phyloP scores from a whole-genome alignment of 2,329 filamentous ascomycete species.

The Whalleya microplaca region DNA sequence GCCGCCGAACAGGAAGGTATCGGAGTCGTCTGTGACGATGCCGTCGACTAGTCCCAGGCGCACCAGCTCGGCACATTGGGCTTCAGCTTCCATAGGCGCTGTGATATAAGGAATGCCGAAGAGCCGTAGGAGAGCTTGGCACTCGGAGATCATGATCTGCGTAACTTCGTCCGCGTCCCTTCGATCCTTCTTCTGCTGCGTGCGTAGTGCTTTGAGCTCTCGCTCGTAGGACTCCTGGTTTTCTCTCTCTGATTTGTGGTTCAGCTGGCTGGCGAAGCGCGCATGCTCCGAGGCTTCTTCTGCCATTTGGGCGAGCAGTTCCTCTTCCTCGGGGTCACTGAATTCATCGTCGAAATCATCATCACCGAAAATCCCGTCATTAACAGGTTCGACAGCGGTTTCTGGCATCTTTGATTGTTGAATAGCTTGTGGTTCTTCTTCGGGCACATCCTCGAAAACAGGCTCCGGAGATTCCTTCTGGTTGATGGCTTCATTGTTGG shows the following conservation, averaged over 20 bases:
- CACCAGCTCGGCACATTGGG: conserved; percentile 93
- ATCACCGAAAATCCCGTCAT: conserved; percentile 54
- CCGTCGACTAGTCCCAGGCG: conserved; percentile 87
- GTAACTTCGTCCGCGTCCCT: conserved; percentile 97
- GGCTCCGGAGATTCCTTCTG: conserved; percentile 17
- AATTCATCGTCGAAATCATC: conserved; percentile 67
- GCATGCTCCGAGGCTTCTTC: conserved; percentile 93
- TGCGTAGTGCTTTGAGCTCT: conserved; percentile 83
- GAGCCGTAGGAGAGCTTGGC: conserved; percentile 83
- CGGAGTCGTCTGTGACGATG: conserved; percentile 96
- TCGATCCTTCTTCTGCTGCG: conserved; percentile 95
- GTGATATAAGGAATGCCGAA: conserved; percentile 97
- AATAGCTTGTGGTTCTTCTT: conserved; percentile 11
- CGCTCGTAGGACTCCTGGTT: conserved; percentile 81
- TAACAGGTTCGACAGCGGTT: conserved; percentile 15
- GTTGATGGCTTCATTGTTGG: conserved; percentile 10
- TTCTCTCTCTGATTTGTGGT: conserved; percentile 71
- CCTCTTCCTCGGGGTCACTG: conserved; percentile 90
- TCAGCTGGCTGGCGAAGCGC: conserved; percentile 86
- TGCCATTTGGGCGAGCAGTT: conserved; percentile 82
- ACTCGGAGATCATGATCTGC: conserved; percentile 93
- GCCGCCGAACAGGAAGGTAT: conserved; percentile 95
- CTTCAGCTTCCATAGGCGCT: conserved; percentile 98
- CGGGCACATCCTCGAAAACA: conserved; percentile 31
- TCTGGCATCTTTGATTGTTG: conserved; percentile 10